Evolutionary conservation across 2,329 filamentous ascomycete genomes (phyloP).

Genomic region (Curvularia sp.): DNA sequence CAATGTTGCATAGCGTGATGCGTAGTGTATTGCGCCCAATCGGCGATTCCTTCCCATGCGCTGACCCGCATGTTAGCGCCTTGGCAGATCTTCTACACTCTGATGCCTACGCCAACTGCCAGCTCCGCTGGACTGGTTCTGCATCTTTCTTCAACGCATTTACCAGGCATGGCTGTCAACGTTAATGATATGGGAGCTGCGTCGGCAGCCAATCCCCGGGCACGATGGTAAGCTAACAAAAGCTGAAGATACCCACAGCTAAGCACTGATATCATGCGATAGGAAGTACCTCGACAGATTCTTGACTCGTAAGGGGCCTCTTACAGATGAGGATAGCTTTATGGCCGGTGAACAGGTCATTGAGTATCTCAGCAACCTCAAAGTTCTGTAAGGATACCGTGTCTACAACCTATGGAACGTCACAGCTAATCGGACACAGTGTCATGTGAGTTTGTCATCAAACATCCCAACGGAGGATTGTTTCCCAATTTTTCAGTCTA

Average conservation of each 20-base stretch:
- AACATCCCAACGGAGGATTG: neutral
- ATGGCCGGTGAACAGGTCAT: conserved; percentile 61
- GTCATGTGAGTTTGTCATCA: conserved; percentile 47
- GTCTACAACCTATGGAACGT: neutral
- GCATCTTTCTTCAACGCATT: conserved; percentile 13
- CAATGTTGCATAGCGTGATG: conserved; percentile 6
- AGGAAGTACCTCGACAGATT: conserved; percentile 88
- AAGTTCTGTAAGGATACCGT: conserved; percentile 67
- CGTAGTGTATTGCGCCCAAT: conserved; percentile 15
- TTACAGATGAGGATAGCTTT: conserved; percentile 68
- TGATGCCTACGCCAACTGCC: conserved; percentile 35
- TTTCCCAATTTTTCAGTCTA: neutral
- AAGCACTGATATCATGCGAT: conserved; percentile 32
- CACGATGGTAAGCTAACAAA: conserved; percentile 54
- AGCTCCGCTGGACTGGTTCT: conserved; percentile 21
- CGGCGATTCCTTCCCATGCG: conserved; percentile 32
- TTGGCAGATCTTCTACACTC: conserved; percentile 27
- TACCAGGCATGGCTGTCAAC: conserved; percentile 37
- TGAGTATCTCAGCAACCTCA: conserved; percentile 43
- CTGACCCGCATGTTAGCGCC: conserved; percentile 30
- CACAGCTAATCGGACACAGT: conserved; percentile 35
- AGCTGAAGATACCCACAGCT: conserved; percentile 1
- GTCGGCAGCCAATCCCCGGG: conserved; percentile 31
- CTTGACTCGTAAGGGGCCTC: conserved; percentile 78
- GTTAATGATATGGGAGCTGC: conserved; percentile 20